Evolutionary conservation across 768 basidiomycete genomes (phyloP).

Genomic region (Agaricus sinodeliciosus): DNA sequence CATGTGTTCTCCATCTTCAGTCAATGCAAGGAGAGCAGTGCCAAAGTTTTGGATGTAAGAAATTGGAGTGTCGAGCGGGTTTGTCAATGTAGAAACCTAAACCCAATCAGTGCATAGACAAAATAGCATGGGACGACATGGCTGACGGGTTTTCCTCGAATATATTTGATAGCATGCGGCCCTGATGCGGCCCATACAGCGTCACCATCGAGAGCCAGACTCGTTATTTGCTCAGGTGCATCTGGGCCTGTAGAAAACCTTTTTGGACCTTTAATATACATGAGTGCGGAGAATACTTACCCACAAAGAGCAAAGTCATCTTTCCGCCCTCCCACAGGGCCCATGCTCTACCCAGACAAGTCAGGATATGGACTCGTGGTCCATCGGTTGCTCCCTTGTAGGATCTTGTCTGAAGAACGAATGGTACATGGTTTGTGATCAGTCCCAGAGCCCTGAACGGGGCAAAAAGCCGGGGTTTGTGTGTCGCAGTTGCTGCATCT

Average conservation of each 20-base stretch:
- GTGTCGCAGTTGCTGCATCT: slow-evolving; percentile 2
- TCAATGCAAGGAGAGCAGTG: slow-evolving; percentile 69
- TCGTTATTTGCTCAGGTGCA: slow-evolving; percentile 61
- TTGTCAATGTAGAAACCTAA: slow-evolving; percentile 52
- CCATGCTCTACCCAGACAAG: slow-evolving; percentile 87
- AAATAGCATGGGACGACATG: not conserved
- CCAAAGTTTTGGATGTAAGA: slow-evolving; percentile 75
- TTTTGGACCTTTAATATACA: not conserved
- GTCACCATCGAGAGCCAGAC: slow-evolving; percentile 78
- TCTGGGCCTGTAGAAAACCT: slow-evolving; percentile 65
- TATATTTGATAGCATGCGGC: slow-evolving; percentile 62
- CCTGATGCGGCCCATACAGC: slow-evolving; percentile 80
- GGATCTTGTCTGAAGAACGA: slow-evolving; percentile 79
- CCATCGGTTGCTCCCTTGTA: slow-evolving; percentile 81
- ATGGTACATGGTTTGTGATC: slow-evolving; percentile 86
- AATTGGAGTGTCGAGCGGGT: slow-evolving; percentile 57
- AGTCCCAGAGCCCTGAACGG: slow-evolving; percentile 96
- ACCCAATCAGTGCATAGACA: not conserved
- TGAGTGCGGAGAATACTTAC: slow-evolving; percentile 43
- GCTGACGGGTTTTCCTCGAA: slow-evolving; percentile 81
- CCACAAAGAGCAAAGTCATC: slow-evolving; percentile 89
- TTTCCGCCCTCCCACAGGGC: slow-evolving; percentile 94
- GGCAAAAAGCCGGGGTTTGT: slow-evolving; percentile 62
- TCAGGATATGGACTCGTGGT: slow-evolving; percentile 77
- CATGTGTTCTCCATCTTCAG: slow-evolving; percentile 72